phyloP scores from a whole-genome alignment of 805 yeast species.

The Candida loeiensis region DNA sequence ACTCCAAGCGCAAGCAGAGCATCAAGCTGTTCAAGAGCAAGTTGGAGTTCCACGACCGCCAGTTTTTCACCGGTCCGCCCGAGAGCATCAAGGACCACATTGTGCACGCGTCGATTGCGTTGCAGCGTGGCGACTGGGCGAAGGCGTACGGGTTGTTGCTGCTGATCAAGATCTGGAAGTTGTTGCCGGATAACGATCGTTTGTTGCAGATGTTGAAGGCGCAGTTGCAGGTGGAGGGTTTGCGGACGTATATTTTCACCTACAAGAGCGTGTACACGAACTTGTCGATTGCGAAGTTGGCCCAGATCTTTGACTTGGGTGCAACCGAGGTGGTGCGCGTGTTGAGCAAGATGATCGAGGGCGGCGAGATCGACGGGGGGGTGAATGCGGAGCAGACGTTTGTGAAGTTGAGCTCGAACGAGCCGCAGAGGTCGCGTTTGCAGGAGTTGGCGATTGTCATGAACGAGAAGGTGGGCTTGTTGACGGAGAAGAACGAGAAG shows the following conservation, averaged over 20 bases:
- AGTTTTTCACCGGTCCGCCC: conserved; percentile 95
- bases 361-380: conserved; percentile 72
- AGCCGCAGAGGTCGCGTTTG: conserved; percentile 75
- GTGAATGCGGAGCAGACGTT: conserved; percentile 63
- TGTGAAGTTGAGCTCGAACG: conserved; percentile 62
- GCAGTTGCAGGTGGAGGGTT: conserved; percentile 84
- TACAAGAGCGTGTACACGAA: conserved; percentile 74
- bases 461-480: conserved; percentile 73
- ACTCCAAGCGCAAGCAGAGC: conserved; percentile 51
- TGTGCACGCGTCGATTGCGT: conserved; percentile 85
- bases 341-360: conserved; percentile 70
- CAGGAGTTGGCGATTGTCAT: conserved; percentile 84
- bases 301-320: conserved; percentile 62
- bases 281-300: conserved; percentile 63
- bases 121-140: conserved; percentile 88
- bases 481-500: conserved; percentile 83
- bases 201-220: conserved; percentile 69
- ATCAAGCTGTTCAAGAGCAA: conserved; percentile 87
- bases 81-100: conserved; percentile 93
- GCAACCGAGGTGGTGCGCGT: conserved; percentile 55
- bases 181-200: conserved; percentile 65
- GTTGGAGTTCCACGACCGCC: conserved; percentile 90
- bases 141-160: conserved; percentile 67
- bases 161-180: conserved; percentile 81
- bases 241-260: conserved; percentile 87